Percentiles rank a stretch among this genome's conserved stretches.
Conservation (phyloP, 768 basidiomycete genomes). For the Mycena latifolia region DNA sequence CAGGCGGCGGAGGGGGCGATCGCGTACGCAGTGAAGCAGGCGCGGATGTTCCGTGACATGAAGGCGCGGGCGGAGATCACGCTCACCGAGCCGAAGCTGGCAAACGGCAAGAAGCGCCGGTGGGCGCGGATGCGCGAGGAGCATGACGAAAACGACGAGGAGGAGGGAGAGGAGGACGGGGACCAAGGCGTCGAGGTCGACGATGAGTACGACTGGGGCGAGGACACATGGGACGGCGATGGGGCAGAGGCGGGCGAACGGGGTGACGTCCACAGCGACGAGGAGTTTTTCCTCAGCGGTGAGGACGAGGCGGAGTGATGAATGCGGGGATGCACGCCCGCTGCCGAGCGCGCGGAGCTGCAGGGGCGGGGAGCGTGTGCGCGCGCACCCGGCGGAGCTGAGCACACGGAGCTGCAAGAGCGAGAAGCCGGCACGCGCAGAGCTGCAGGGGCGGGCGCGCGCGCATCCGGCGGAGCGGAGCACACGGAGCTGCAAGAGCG, state of each 20-base stretch:
- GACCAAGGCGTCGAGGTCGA: background rate
- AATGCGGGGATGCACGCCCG: background rate
- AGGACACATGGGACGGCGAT: no score
- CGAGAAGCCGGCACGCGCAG: background rate
- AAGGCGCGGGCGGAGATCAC: background rate
- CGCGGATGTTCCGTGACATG: slow-evolving; percentile 2
- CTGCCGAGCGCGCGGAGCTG: no score
- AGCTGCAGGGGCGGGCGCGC: background rate
- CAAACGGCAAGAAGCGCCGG: background rate
- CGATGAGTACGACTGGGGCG: background rate
- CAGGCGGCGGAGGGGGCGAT: slow-evolving; percentile 1
- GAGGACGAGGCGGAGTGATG: background rate
- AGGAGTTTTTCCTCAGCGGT: background rate
- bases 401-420: background rate
- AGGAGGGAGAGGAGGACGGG: no score
- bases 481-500: no score
- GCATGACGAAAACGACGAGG: background rate
- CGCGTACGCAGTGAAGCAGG: slow-evolving; percentile 11
- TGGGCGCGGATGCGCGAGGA: background rate
- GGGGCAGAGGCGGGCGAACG: background rate
- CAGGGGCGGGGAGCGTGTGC: no score
- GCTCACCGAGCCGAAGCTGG: background rate
- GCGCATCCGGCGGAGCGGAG: no score
- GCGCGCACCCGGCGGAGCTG: no score
- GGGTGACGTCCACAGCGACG: background rate